Evolutionary conservation across 768 basidiomycete genomes (phyloP).

Genomic region (Lactarius psammicola): DNA sequence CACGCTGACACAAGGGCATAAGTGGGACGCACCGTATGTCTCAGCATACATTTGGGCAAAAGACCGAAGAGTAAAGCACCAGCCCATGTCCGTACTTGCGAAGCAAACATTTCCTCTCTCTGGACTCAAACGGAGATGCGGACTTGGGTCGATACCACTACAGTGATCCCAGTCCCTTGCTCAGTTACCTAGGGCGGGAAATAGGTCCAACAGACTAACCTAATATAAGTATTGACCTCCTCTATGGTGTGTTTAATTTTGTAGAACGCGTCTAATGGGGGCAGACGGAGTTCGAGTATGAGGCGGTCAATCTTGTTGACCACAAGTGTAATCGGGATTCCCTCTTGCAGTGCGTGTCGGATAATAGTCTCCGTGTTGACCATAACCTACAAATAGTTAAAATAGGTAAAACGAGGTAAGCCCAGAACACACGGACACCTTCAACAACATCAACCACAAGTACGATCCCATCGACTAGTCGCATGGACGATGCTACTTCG

Average conservation of each 20-base stretch:
- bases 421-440: constrained; percentile 55
- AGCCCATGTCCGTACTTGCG: constrained; percentile 94
- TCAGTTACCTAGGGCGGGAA: constrained; percentile 6
- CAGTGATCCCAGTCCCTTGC: not conserved
- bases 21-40: constrained; percentile 64
- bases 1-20: not conserved
- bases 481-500: constrained; percentile 85
- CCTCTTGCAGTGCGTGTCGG: constrained; percentile 86
- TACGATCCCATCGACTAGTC: constrained; percentile 87
- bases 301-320: constrained; percentile 98
- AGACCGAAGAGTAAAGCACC: constrained; percentile 93
- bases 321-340: constrained; percentile 84
- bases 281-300: constrained; percentile 93
- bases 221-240: constrained; percentile 95
- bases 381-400: constrained; percentile 63
- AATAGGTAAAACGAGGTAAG: constrained; percentile 16
- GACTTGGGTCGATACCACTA: constrained; percentile 84
- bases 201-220: constrained; percentile 44
- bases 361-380: constrained; percentile 86
- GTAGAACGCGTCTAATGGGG: constrained; percentile 95
- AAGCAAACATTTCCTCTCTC: constrained; percentile 97
- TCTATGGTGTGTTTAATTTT: constrained; percentile 99
- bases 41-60: constrained; percentile 97
- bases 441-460: constrained; percentile 98
- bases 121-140: constrained; percentile 84